Base-by-base conservation (phyloP, 441 rosid genomes). In the Hura crepitans region DNA sequence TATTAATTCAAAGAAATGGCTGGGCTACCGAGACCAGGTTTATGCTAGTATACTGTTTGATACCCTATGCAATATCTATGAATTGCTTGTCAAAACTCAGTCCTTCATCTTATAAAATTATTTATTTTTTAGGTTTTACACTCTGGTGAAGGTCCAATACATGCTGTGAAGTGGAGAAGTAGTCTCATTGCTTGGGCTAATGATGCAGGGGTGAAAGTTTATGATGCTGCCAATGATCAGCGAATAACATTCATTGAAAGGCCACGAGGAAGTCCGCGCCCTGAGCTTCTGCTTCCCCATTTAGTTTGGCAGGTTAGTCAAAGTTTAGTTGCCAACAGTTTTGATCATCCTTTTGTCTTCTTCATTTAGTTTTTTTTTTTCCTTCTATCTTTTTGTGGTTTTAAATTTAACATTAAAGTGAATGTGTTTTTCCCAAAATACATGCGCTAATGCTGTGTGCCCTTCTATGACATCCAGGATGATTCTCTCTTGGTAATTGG, bases 121-220 rank as follows among this genome's bases (percentile, higher is more conserved):
- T 78, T 22, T 64, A 37, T 23, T 64, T 72, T 66, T 51, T 82
- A 96, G 99, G 97, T 93, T 77, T 84, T 93, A 82, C 97, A 96
- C 74, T 89, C 92, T 62, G 98, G 97, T 74, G 98, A 96, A 87
- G 97, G 99, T 74, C 98, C 99, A 46, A 84, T 93, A 74, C 99
- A 93, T 82, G 85, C 91, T 37, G 87, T 93, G 70, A 89, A 85
- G 82, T 93, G 99, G 99, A 89, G 97, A 77, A 77, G 84, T 47
- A 91, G 84, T 84, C 97, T 96, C 71, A 84, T 96, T 69, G 99
- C 99, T 60, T 96, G 97, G 97, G 98, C 97, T 78, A 96, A 91
- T 85, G 99, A 96, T 85, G 81, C 84, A 37, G 99, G 99, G n/a
- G 91, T 96, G 43, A 96, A 96, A 74, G 96, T 96, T 78, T 96